Evolutionary conservation across 139 green algal genomes (phyloP), one percentile per base, ranked within the genome.

Genomic region (Chara braunii): DNA sequence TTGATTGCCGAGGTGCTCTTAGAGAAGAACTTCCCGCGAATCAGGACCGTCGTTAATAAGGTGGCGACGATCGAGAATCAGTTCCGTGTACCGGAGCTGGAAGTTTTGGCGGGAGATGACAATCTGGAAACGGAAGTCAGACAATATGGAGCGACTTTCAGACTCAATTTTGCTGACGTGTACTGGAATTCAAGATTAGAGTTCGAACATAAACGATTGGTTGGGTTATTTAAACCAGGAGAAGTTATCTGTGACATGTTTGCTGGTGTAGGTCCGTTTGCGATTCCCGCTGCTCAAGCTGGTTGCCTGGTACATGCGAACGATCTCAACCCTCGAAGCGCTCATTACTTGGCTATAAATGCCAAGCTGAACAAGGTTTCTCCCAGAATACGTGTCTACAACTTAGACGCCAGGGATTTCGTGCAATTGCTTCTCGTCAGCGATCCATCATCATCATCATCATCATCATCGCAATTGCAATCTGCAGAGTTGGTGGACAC

Each of bases 151-250:
- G 54, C 72, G 0, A 52, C 74, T 8, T 99, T 97, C 80, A 70
- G 66, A 22, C 82, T 99, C 18, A 84, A 99, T 80, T 97, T 93
- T 24, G 44, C 40, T 1, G 44, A 90, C 74, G 91, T 98, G 59
- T 99, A 99, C 75, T 99, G 93, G 93, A 99, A 99, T 83, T 95
- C 87, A 0, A 70, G 93, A 0, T 81, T 99, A 36, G 93, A 99
- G 78, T 37, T 65, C 22, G 93, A 99, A 79, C 93, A 99, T 84
- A 65, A 81, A 36, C 83, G 93, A 9, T 78, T 99, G 0, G 36
- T 78, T 5, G 53, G 58, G 14, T 23, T 18, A 1, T 73, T 72
- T 35, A 9, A 2, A 1, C 22, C 30, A 0, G 71, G 58, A 0
- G 64, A 96, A 1, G 65, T 87, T 5, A 68, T 99, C 18, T 62